Percentiles rank a stretch among this genome's conserved stretches.
phyloP scores from a whole-genome alignment of 345 rosid genomes.

The Boechera retrofracta region DNA sequence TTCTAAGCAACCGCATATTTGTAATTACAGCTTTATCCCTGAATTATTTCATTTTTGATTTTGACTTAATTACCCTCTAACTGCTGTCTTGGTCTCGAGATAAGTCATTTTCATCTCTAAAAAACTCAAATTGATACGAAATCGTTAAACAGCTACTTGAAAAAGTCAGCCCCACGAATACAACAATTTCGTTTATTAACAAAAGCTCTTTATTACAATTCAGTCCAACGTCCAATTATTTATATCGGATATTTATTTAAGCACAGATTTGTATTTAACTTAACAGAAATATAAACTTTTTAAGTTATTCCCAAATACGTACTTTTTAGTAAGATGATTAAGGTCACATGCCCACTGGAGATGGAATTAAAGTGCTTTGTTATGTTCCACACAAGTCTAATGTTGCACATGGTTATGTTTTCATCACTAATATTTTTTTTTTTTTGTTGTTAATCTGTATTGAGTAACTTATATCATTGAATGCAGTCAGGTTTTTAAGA shows the following conservation, averaged over 20 bases:
- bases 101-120: conserved; percentile 33
- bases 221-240: background rate
- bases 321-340: conserved; percentile 15
- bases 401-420: conserved; percentile 43
- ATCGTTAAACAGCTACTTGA: conserved; percentile 38
- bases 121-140: conserved; percentile 29
- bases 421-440: conserved; percentile 1
- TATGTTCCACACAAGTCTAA: conserved; percentile 43
- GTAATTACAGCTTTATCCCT: conserved; percentile 27
- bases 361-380: conserved; percentile 42
- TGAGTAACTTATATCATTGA: conserved; percentile 3
- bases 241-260: background rate
- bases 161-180: conserved; percentile 43
- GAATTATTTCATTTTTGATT: background rate
- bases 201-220: conserved; percentile 1
- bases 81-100: conserved; percentile 39
- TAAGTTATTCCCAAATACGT: background rate
- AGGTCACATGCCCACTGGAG: conserved; percentile 42
- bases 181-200: background rate
- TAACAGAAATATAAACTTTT: background rate
- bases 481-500: background rate
- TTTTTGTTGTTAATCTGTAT: background rate
- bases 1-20: conserved; percentile 30
- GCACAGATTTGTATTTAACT: background rate
- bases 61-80: conserved; percentile 39